Evolutionary conservation across 208 protist species (phyloP).

Genomic region (Vickermania spadyakhi): DNA sequence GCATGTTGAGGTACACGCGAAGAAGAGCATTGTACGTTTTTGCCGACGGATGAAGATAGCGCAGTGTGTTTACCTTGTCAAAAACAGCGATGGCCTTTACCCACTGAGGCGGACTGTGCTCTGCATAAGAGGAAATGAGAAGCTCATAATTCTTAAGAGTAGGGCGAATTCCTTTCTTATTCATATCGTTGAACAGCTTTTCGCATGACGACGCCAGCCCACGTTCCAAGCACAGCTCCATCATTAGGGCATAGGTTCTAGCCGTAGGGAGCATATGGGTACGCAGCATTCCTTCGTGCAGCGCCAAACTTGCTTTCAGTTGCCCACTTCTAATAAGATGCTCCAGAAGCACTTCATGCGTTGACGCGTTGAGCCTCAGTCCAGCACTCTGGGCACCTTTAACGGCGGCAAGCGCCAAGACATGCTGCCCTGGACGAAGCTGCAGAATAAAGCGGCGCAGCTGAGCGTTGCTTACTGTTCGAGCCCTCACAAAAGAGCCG

Average conservation of each 20-base stretch:
- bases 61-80: conserved; percentile 59
- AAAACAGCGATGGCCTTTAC: conserved; percentile 69
- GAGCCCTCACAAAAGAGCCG: conserved; percentile 43
- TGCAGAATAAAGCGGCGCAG: conserved; percentile 60
- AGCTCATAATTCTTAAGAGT: conserved; percentile 57
- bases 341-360: conserved; percentile 56
- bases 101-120: conserved; percentile 72
- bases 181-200: conserved; percentile 63
- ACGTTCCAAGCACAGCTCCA: conserved; percentile 69
- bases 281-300: conserved; percentile 58
- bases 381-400: conserved; percentile 46
- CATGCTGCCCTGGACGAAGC: conserved; percentile 32
- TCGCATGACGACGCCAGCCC: conserved; percentile 50
- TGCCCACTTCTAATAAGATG: conserved; percentile 57
- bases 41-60: conserved; percentile 26
- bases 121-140: conserved; percentile 56
- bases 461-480: conserved; percentile 72
- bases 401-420: conserved; percentile 48
- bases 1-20: conserved; percentile 82
- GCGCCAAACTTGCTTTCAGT: conserved; percentile 66
- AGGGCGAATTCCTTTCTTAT: conserved; percentile 43
- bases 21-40: conserved; percentile 82
- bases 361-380: conserved; percentile 38
- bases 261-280: conserved; percentile 47
- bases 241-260: conserved; percentile 59